Base-by-base conservation (phyloP, 2,329 filamentous ascomycete genomes). In the Balansia obtecta region DNA sequence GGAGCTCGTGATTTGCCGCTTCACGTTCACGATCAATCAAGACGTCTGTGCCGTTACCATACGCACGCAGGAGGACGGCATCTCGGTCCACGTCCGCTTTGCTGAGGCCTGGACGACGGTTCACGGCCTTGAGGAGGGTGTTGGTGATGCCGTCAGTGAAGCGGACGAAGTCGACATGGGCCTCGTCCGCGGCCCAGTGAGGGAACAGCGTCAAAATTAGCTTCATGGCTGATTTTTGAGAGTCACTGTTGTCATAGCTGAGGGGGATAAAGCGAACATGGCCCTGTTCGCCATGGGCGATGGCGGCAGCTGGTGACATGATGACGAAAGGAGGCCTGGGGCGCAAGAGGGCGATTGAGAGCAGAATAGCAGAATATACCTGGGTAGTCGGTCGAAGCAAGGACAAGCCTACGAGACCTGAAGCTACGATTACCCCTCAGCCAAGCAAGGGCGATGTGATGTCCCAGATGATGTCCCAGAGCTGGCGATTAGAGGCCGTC, bases 101-200 rank as follows among this genome's bases (percentile, higher is more conserved):
- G 47, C 86, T 83, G 57, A 85, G 73, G 46, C 86, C 87, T 1
- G 72, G 65, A 27, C 74, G 74, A 57, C 74, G 78, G 65, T 88
- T 87, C 62, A 86, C 70, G n/a, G 83, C 82, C 66, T 90, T 90
- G 55, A 89, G 74, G 46, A 91, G 73, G 46, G 90, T 97, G 70
- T 98, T 98, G 57, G 93, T 98, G 70, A 97, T 98, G 63, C 93
- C 93, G 62, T 98, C 93, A 39, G 89, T 98, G 72, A 97, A 98
- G 56, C 86, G 84, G 57, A 88, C 77, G 63, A 97, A 88, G 61
- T 93, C 83, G 60, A 98, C 77, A 42, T 83, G 79, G 51, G 86
- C 85, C 56, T 83, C 80, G 37, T 78, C 72, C 45, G 77, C 76
- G 57, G 82, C 76, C 93, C 93, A 98, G 60, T 94, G 82, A 11